These are phyloP conservation scores for Calonectria pseudoturangicola DNA, from an alignment of 2,329 filamentous ascomycete genomes.

Conservation along the genomic window DNA sequence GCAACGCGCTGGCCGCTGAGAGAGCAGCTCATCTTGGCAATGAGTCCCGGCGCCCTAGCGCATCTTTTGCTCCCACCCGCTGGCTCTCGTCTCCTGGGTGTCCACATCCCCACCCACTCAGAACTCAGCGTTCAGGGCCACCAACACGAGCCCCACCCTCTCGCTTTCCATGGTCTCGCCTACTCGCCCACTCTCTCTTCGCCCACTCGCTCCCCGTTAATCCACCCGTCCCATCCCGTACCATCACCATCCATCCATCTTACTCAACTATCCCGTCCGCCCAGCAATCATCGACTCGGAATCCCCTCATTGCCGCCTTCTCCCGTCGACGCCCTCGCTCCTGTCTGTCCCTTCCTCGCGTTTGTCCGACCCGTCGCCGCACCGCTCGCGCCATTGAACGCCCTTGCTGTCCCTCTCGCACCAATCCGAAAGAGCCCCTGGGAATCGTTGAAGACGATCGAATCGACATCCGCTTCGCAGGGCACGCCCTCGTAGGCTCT, in stretches of 20 bases:
- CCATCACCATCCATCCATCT: slow-evolving; percentile 27
- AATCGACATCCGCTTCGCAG: slow-evolving; percentile 38
- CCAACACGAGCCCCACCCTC: slow-evolving; percentile 23
- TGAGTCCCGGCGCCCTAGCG: slow-evolving; percentile 2
- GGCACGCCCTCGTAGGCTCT: slow-evolving; percentile 53
- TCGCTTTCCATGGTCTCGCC: slow-evolving; percentile 10
- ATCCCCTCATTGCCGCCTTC: slow-evolving; percentile 30
- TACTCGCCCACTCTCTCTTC: slow-evolving; percentile 10
- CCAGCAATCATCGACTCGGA: slow-evolving; percentile 29
- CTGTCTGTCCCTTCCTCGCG: slow-evolving; percentile 23
- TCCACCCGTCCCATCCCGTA: slow-evolving; percentile 28
- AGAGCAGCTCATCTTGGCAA: not conserved
- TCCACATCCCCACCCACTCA: slow-evolving; percentile 35
- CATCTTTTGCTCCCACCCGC: slow-evolving; percentile 21
- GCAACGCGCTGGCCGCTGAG: not conserved
- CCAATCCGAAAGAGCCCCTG: slow-evolving; percentile 44
- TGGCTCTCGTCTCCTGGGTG: slow-evolving; percentile 44
- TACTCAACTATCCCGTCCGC: not conserved
- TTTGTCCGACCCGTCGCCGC: not conserved
- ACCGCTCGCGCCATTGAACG: slow-evolving; percentile 31
- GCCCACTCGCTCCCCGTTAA: slow-evolving; percentile 27
- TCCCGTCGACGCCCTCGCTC: slow-evolving; percentile 22
- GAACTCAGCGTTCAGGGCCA: slow-evolving; percentile 35
- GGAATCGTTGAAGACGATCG: slow-evolving; percentile 40
- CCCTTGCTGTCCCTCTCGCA: slow-evolving; percentile 38